Base-by-base conservation (phyloP, 768 basidiomycete species). In the Dendrothele bispora region DNA sequence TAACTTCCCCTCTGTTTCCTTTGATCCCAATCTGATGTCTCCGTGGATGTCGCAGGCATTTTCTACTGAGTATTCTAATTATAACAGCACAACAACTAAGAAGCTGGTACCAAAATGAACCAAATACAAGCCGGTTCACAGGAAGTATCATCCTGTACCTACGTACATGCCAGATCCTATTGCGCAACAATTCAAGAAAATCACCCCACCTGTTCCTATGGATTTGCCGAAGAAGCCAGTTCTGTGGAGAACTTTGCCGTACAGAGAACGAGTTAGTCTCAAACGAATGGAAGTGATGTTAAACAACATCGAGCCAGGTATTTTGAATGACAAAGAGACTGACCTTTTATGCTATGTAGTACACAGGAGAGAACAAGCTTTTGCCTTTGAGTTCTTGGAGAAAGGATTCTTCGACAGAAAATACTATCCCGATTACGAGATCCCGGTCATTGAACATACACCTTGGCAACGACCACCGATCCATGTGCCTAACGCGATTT, bases 381-480 rank as follows among this genome's bases (percentile, higher is more conserved):
- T 65, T 8, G 62, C 62, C 0, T 65, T 50, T 21, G 32, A 54
- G 0, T 61, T 59, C 34, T n/a, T 25, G n/a, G 61, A 72, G 43
- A 44, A 57, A 2, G 70, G 70, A 4, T 61, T 43, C 0, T 69
- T 71, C 40, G 55, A 43, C 11, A 46, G 43, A 0, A 51, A 65
- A 14, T 70, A 61, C 48, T 69, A 55, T 28, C 62, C 65, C 6
- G 63, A 65, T 44, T 64, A 66, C 26, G 53, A 61, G 17, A 61
- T 69, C 20, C 62, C 65, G 0, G 48, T 57, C 4, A 65, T 71
- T 3, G 58, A 63, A 46, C 68, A 71, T 39, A 58, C 45, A 0
- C 68, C 67, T 0, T 71, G 68, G 68, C 48, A 59, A 5, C 43
- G 50, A 21, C 48, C 51, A 3, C 62, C 64, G 0, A 64, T 68